phyloP scores from a whole-genome alignment of 495 filamentous ascomycete species.

The Diplogelasinospora grovesii region DNA sequence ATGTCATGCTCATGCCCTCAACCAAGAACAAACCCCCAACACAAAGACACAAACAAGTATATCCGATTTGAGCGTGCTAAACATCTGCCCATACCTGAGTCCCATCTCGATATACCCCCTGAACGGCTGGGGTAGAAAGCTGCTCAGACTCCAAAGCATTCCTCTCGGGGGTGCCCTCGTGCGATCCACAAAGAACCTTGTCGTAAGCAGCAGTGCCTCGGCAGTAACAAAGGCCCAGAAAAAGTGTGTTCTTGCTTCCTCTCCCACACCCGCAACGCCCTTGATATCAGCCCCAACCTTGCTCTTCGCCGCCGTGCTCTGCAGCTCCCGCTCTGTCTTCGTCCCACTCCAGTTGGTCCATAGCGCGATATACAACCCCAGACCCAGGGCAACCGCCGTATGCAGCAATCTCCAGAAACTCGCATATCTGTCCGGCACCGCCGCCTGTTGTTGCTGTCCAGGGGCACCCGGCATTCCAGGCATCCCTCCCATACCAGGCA shows the following conservation, averaged over 20 bases:
- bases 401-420: slow-evolving; percentile 74
- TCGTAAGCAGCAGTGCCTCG: slow-evolving; percentile 64
- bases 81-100: slow-evolving; percentile 64
- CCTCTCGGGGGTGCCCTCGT: slow-evolving; percentile 33
- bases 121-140: slow-evolving; percentile 52
- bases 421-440: slow-evolving; percentile 36
- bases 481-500: slow-evolving; percentile 22
- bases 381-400: slow-evolving; percentile 59
- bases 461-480: slow-evolving; percentile 4
- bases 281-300: slow-evolving; percentile 6
- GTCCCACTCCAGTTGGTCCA: slow-evolving; percentile 58
- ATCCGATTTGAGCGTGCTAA: slow-evolving; percentile 54
- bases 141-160: slow-evolving; percentile 52
- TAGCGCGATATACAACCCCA: slow-evolving; percentile 66
- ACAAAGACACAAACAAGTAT: slow-evolving; percentile 70
- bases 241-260: slow-evolving; percentile 40
- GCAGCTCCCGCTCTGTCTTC: slow-evolving; percentile 33
- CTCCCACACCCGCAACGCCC: slow-evolving; percentile 14
- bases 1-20: slow-evolving; percentile 35
- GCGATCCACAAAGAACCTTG: slow-evolving; percentile 58
- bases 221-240: slow-evolving; percentile 70
- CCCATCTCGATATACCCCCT: slow-evolving; percentile 52
- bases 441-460: slow-evolving; percentile 16
- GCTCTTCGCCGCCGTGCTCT: background rate
- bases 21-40: slow-evolving; percentile 65